Evolutionary conservation across 495 filamentous ascomycete genomes (phyloP).

Genomic region (Aspergillus cristatus): DNA sequence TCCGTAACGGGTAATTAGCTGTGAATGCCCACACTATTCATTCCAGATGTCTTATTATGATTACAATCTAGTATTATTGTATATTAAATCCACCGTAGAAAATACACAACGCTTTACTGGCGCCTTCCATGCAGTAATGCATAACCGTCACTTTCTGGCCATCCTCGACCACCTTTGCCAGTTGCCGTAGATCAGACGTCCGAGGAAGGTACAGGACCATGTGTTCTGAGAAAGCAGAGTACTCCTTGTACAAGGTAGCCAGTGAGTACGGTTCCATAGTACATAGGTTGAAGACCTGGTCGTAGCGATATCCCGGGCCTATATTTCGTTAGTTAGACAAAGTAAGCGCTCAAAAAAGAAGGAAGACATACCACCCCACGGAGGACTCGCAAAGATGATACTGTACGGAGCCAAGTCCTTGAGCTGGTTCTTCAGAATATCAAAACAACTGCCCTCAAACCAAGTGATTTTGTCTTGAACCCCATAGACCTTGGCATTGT

Average conservation of each 20-base stretch:
- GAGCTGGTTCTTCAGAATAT: conserved; percentile 41
- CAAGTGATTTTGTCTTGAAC: conserved; percentile 73
- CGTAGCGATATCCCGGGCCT: conserved; percentile 70
- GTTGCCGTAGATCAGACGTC: conserved; percentile 75
- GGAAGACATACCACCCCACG: conserved; percentile 71
- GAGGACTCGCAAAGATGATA: conserved; percentile 81
- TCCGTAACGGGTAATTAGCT: conserved; percentile 16
- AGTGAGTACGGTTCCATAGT: conserved; percentile 84
- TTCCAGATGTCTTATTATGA: too few species aligned
- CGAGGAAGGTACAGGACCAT: conserved; percentile 79
- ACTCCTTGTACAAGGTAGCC: conserved; percentile 49
- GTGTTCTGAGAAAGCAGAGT: conserved; percentile 39
- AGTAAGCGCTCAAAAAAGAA: neutral
- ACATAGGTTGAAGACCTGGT: conserved; percentile 72
- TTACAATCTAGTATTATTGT: too few species aligned
- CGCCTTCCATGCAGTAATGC: conserved; percentile 86
- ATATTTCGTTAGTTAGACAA: neutral
- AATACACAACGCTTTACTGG: conserved; percentile 67
- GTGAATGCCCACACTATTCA: too few species aligned
- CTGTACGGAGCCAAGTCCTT: conserved; percentile 44
- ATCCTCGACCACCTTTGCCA: conserved; percentile 53
- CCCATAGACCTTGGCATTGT: conserved; percentile 84
- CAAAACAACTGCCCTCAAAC: conserved; percentile 77
- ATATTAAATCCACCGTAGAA: conserved; percentile 42
- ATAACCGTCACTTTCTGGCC: conserved; percentile 55